These are phyloP conservation scores for Cornus florida DNA, from an alignment of 148 eudicot species.

Conservation along the genomic window DNA sequence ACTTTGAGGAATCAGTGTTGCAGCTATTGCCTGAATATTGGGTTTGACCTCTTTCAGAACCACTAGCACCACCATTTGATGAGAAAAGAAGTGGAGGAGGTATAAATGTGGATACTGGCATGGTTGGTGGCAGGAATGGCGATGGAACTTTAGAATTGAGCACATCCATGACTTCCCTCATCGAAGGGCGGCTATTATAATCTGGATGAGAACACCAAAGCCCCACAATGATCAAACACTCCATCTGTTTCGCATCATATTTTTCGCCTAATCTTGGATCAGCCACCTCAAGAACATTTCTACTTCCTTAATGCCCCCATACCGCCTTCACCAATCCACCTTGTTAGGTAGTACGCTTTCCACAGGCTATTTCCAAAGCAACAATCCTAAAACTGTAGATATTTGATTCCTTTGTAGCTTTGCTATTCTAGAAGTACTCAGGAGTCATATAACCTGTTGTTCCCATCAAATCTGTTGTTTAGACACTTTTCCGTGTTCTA, in stretches of 20 bases:
- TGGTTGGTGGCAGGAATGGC: slow-evolving; percentile 6
- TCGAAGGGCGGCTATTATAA: background rate
- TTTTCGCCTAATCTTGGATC: slow-evolving; percentile 1
- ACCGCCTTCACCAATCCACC: background rate
- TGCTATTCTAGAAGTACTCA: background rate
- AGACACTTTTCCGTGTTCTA: background rate
- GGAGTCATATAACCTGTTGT: background rate
- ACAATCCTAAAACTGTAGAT: background rate
- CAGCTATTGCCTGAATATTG: too few species aligned
- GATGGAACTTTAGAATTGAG: slow-evolving; percentile 18
- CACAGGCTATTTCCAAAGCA: background rate
- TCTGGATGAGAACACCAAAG: slow-evolving; percentile 19
- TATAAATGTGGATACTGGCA: background rate
- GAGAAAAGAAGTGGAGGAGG: background rate
- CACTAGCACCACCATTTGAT: too few species aligned
- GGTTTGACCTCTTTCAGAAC: too few species aligned
- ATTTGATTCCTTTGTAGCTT: background rate
- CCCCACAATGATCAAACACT: slow-evolving; percentile 4
- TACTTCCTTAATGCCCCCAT: background rate
- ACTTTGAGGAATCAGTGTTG: too few species aligned
- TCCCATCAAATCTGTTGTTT: background rate
- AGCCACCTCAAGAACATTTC: slow-evolving; percentile 6
- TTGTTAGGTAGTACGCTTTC: background rate
- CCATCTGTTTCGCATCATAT: slow-evolving; percentile 6
- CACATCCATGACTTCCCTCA: slow-evolving; percentile 15